phyloP scores from a whole-genome alignment of 2,329 filamentous ascomycete species.

The Geoglossum cookeanum region DNA sequence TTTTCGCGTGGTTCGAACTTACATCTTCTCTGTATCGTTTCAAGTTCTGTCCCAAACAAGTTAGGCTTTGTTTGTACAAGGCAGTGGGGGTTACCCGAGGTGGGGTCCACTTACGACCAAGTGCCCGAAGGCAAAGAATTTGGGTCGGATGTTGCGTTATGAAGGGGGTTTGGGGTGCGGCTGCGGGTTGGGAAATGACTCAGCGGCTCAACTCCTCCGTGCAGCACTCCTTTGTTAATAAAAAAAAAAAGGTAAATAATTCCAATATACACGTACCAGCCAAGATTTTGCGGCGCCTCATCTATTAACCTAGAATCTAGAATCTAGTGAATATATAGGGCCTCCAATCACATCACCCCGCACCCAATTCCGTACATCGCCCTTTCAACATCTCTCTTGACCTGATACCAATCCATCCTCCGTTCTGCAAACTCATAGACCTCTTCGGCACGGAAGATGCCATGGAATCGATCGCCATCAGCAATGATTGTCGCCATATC shows the following conservation, averaged over 20 bases:
- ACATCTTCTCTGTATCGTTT: slow-evolving; percentile 61
- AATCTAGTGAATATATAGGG: background rate
- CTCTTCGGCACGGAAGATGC: slow-evolving; percentile 87
- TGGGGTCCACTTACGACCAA: too few species aligned
- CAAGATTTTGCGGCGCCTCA: too few species aligned
- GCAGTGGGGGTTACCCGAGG: too few species aligned
- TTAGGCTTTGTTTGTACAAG: too few species aligned
- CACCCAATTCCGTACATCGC: slow-evolving; percentile 97
- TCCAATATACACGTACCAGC: too few species aligned
- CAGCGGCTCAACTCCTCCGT: too few species aligned
- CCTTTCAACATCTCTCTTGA: slow-evolving; percentile 74
- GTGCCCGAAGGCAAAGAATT: too few species aligned
- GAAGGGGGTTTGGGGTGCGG: too few species aligned
- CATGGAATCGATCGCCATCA: slow-evolving; percentile 72
- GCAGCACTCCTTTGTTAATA: too few species aligned
- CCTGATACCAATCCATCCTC: slow-evolving; percentile 84
- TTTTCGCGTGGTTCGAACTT: slow-evolving; percentile 41
- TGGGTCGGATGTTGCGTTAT: too few species aligned
- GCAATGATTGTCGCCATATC: slow-evolving; percentile 92
- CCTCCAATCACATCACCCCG: slow-evolving; percentile 45
- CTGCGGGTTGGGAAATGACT: too few species aligned
- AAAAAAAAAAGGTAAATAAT: too few species aligned
- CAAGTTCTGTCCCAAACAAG: slow-evolving; percentile 25
- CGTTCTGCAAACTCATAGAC: slow-evolving; percentile 94
- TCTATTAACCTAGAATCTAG: background rate